Base-by-base conservation (phyloP, 352 stramenopile species). In the Phytophthora melonis region DNA sequence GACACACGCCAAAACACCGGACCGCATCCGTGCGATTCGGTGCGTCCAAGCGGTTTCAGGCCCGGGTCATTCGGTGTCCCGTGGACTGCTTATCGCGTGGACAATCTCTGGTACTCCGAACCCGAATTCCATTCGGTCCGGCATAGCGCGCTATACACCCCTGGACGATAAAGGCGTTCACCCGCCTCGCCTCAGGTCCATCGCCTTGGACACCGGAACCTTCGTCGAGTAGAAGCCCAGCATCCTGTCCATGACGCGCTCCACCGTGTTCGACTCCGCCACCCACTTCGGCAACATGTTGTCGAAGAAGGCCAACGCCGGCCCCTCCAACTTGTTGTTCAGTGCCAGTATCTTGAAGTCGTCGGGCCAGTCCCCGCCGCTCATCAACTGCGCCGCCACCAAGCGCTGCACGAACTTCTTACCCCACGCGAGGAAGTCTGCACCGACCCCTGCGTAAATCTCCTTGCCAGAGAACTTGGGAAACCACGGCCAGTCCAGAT, bases 301-400 rank as follows among this genome's bases (percentile, higher is more conserved):
- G 41, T 49, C 41, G 41, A 49, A 21, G 41, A 49, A 49, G 41
- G 41, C 41, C 41, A 49, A 10, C 41, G 16, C 18, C 41, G 41
- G 41, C 41, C 41, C 41, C 41, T 49, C 41, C 41, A 49, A 49
- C 41, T 49, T 49, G 41, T 49, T 49, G 41, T 49, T 49, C 41
- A 49, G 41, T 21, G 41, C 41, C 41, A 49, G 14, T 49, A 49
- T 49, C 41, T 49, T 49, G 16, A 49, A 49, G 41, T 49, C 41
- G 41, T 49, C 3, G 14, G 41, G 41, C 18, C 41, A 49, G 41
- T 49, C 41, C 41, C 41, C 41, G 41, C 41, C 41, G 5, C 41
- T 49, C 41, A 49, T 49, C 41, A 49, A 21, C 41, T 49, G 41
- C 41, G 41, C 16, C 41, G 6, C 41, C 41, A 49, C 41, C 41